phyloP scores from a whole-genome alignment of 2,329 filamentous ascomycete species.

The Arthrinium phaeospermum region DNA sequence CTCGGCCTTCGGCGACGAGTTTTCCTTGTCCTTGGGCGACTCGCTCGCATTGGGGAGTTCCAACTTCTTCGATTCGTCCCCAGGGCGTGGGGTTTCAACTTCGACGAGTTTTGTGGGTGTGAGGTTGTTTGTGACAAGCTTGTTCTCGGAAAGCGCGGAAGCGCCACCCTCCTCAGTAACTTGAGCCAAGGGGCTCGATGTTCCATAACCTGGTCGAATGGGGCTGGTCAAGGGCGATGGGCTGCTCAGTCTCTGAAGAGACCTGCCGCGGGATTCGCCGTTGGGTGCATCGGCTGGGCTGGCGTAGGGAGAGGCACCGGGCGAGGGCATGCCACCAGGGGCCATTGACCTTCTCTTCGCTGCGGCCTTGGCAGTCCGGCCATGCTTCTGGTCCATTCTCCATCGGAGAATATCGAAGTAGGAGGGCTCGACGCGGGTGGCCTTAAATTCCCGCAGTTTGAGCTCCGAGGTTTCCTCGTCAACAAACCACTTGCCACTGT shows the following conservation, averaged over 20 bases:
- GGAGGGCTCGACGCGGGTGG: slow-evolving; percentile 83
- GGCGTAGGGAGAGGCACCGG: slow-evolving; percentile 64
- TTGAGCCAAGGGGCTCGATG: slow-evolving; percentile 74
- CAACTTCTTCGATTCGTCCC: slow-evolving; percentile 46
- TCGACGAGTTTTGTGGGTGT: slow-evolving; percentile 60
- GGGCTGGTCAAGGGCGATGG: slow-evolving; percentile 69
- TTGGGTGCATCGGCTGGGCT: slow-evolving; percentile 63
- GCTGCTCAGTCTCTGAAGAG: slow-evolving; percentile 71
- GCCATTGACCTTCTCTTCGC: slow-evolving; percentile 61
- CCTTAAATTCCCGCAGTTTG: slow-evolving; percentile 91
- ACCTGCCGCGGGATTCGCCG: slow-evolving; percentile 70
- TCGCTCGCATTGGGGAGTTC: slow-evolving; percentile 41
- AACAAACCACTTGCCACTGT: slow-evolving; percentile 87
- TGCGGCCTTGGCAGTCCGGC: slow-evolving; percentile 58
- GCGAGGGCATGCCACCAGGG: slow-evolving; percentile 49
- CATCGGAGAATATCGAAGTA: slow-evolving; percentile 96
- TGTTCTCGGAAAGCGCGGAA: slow-evolving; percentile 35
- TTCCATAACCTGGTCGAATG: slow-evolving; percentile 65
- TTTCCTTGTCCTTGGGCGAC: slow-evolving; percentile 46
- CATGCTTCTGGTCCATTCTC: slow-evolving; percentile 95
- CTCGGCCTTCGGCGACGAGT: slow-evolving; percentile 34
- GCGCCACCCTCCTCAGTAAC: slow-evolving; percentile 70
- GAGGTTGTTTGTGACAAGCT: slow-evolving; percentile 40
- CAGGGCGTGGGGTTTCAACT: slow-evolving; percentile 58
- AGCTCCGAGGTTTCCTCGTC: slow-evolving; percentile 92